phyloP scores from a whole-genome alignment of 2,329 filamentous ascomycete genomes.

The Mycogone perniciosa region DNA sequence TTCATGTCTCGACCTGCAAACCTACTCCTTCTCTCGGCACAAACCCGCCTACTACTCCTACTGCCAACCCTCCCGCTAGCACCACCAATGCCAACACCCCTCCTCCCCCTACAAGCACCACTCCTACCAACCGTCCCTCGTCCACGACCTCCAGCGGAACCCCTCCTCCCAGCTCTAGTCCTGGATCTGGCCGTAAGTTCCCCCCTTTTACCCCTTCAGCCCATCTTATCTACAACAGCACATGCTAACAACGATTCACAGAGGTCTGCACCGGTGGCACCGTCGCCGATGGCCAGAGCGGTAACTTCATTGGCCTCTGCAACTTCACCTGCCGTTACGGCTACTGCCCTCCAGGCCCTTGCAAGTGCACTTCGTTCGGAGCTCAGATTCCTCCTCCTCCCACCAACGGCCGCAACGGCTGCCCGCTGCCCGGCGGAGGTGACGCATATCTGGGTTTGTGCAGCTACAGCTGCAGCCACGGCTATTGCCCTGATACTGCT shows the following conservation, averaged over 20 bases:
- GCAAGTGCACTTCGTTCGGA: constrained; percentile 28
- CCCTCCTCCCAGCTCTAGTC: constrained; percentile 5
- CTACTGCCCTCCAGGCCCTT: constrained; percentile 29
- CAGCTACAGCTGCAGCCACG: constrained; percentile 39
- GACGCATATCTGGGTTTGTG: constrained; percentile 39
- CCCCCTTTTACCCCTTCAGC: not conserved
- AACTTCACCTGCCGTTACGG: constrained; percentile 25
- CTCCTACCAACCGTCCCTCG: constrained; percentile 29
- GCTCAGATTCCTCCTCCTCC: constrained; percentile 20
- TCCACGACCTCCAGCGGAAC: not conserved
- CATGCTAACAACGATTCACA: not conserved
- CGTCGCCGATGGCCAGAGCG: constrained; percentile 24
- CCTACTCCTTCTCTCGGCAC: constrained; percentile 25
- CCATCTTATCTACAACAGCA: not conserved
- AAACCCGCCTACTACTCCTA: constrained; percentile 11
- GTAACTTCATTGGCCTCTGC: constrained; percentile 32
- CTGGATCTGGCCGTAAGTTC: constrained; percentile 11
- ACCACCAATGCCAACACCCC: constrained; percentile 26
- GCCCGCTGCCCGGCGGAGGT: constrained; percentile 26
- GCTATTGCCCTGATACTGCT: constrained; percentile 36
- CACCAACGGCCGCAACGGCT: constrained; percentile 24
- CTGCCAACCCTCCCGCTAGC: constrained; percentile 9
- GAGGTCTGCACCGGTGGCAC: constrained; percentile 22
- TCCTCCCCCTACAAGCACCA: constrained; percentile 20
- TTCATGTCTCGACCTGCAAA: constrained; percentile 13